Evolutionary conservation across 2,329 filamentous ascomycete genomes (phyloP).

Genomic region (Colletotrichum tabaci): DNA sequence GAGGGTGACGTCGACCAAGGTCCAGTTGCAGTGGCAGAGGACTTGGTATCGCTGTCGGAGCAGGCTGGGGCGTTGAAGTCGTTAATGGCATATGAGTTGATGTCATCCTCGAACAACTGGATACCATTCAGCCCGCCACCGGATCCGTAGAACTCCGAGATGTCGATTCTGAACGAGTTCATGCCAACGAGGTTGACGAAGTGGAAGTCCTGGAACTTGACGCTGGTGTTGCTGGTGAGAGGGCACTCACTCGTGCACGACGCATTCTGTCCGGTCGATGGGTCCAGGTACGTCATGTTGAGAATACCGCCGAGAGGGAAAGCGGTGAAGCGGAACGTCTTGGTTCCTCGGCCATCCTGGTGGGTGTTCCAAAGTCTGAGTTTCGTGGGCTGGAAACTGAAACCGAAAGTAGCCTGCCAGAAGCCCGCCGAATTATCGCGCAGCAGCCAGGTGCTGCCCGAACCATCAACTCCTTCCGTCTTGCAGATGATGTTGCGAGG

Average conservation of each 20-base stretch:
- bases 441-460: constrained; percentile 88
- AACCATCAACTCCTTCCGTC: constrained; percentile 73
- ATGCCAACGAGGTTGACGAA: constrained; percentile 93
- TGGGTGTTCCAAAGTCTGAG: constrained; percentile 91
- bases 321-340: constrained; percentile 88
- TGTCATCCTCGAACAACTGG: constrained; percentile 88
- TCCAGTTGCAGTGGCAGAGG: constrained; percentile 78
- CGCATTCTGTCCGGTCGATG: constrained; percentile 74
- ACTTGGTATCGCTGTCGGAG: constrained; percentile 69
- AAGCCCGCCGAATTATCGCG: constrained; percentile 81
- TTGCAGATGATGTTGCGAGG: constrained; percentile 89
- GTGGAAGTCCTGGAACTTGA: constrained; percentile 87
- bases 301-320: constrained; percentile 92
- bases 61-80: constrained; percentile 92
- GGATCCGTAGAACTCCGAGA: constrained; percentile 87
- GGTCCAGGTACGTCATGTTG: constrained; percentile 93
- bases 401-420: constrained; percentile 88
- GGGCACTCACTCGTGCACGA: constrained; percentile 89
- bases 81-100: constrained; percentile 87
- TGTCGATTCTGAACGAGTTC: constrained; percentile 87
- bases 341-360: constrained; percentile 86
- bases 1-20: constrained; percentile 81
- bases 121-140: constrained; percentile 90
- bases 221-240: constrained; percentile 78
- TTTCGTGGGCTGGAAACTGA: constrained; percentile 89